Evolutionary conservation across 2,329 filamentous ascomycete genomes (phyloP), one percentile per base, ranked within the genome.

Genomic region (Fonsecaea monophora): DNA sequence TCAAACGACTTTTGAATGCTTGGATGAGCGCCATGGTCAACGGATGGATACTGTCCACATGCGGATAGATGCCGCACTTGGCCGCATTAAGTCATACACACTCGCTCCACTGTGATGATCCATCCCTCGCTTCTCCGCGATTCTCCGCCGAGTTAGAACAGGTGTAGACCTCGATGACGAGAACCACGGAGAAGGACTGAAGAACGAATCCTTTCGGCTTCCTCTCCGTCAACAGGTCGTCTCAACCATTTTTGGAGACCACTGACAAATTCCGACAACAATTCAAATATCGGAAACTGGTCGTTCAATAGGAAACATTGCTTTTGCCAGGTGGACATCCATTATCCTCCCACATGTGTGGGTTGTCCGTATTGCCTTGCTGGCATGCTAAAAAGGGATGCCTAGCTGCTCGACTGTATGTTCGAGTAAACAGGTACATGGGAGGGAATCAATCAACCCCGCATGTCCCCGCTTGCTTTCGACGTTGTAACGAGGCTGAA

Each of bases 281-380:
- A 38, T 42, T 30, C 25, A 13, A 63, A 63, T 5, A 4, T 15
- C 34, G 60, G n/a, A 38, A 63, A 63, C 53, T 57, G 60, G 21
- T 63, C 21, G 21, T 21, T 21, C 1, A 21, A 21, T 21, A n/a
- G 21, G 21, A 21, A 21, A 21, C 21, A 21, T 21, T 21, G 21
- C 21, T 21, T 21, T 21, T 21, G 21, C 21, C 21, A 21, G 21
- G 21, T 21, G 21, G 21, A 21, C 21, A 21, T 21, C 3, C 40
- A 6, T 53, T 53, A 32, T 56, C 38, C 37, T 40, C n/a, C 53
- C n/a, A 56, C 32, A 63, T 37, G 32, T 63, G 54, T 37, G 57
- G 48, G 53, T 63, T 57, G 25, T 53, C 60, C 13, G 60, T 53
- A 37, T 63, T 63, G 53, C 57, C 60, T 63, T 63, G 60, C 60